These are phyloP conservation scores for Pythium chondricola DNA, from an alignment of 352 stramenopile genomes.

Conservation along the genomic window DNA sequence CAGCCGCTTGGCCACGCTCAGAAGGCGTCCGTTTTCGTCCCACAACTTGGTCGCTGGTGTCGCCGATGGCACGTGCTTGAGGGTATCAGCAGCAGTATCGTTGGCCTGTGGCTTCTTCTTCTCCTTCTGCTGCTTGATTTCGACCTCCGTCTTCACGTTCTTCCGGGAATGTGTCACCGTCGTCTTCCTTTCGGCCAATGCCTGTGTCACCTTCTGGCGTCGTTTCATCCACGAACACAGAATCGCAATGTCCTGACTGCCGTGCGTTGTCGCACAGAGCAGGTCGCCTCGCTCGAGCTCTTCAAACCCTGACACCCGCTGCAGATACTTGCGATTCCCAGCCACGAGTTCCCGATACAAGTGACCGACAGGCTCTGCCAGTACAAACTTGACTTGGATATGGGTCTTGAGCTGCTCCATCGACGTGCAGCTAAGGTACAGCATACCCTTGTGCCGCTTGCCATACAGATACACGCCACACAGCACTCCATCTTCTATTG, in stretches of 20 bases:
- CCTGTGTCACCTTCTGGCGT: constrained; percentile 30
- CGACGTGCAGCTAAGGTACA: constrained; percentile 46
- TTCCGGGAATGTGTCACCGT: neutral
- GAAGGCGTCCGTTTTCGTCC: constrained; percentile 46
- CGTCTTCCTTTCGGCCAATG: constrained; percentile 18
- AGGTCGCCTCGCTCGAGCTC: constrained; percentile 45
- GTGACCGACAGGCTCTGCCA: constrained; percentile 20
- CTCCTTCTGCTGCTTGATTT: neutral
- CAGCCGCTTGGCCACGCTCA: neutral
- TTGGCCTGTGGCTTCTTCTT: neutral
- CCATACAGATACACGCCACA: constrained; percentile 54
- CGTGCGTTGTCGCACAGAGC: constrained; percentile 48
- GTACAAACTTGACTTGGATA: constrained; percentile 17
- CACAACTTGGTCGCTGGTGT: constrained; percentile 26
- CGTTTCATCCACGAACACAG: constrained; percentile 58
- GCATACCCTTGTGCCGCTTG: constrained; percentile 21
- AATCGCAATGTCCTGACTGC: constrained; percentile 69
- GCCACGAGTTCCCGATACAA: constrained; percentile 42
- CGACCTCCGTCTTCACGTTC: neutral
- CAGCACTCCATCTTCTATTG: constrained; percentile 12
- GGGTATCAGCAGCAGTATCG: too few relatives aligned
- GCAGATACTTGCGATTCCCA: constrained; percentile 19
- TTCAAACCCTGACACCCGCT: constrained; percentile 31
- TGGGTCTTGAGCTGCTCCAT: constrained; percentile 35
- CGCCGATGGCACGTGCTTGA: constrained; percentile 8